Percentiles rank a stretch among this genome's conserved stretches.
These are phyloP conservation scores for Coffea canephora DNA, from an alignment of 257 asterid species.

Conservation along the genomic window DNA sequence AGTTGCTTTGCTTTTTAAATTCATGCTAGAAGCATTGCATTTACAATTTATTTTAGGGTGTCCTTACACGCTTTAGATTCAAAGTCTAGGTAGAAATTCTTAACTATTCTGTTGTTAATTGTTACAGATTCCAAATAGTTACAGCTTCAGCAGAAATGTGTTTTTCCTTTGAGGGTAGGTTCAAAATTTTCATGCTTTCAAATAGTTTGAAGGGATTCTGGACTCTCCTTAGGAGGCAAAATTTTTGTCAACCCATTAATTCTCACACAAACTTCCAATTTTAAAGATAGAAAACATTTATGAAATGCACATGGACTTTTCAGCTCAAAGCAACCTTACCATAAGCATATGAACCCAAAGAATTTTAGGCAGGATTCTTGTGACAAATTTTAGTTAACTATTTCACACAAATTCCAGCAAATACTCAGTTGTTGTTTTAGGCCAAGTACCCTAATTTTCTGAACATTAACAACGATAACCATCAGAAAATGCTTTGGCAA, in stretches of 20 bases:
- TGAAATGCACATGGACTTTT: not conserved
- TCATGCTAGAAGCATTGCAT: not conserved
- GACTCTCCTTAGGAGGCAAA: not conserved
- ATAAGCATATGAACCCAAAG: not conserved
- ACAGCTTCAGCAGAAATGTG: too few relatives aligned
- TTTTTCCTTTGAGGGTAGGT: not conserved
- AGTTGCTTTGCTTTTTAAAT: not conserved
- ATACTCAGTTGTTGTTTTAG: not conserved
- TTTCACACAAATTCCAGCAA: not conserved
- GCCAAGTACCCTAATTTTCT: not conserved
- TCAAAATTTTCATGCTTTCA: not conserved
- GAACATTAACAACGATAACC: not conserved
- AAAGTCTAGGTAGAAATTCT: too few relatives aligned
- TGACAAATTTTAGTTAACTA: not conserved
- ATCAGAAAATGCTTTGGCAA: not conserved
- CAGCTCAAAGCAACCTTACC: not conserved
- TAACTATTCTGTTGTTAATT: too few relatives aligned
- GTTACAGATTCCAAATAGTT: not conserved
- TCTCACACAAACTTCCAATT: not conserved
- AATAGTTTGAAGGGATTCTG: not conserved
- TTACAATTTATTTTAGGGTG: not conserved
- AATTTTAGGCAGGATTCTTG: not conserved
- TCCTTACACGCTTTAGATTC: not conserved
- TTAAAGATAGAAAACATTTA: not conserved
- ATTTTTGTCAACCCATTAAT: not conserved